Evolutionary conservation across 345 rosid species (phyloP).

Genomic region (Pistacia vera): DNA sequence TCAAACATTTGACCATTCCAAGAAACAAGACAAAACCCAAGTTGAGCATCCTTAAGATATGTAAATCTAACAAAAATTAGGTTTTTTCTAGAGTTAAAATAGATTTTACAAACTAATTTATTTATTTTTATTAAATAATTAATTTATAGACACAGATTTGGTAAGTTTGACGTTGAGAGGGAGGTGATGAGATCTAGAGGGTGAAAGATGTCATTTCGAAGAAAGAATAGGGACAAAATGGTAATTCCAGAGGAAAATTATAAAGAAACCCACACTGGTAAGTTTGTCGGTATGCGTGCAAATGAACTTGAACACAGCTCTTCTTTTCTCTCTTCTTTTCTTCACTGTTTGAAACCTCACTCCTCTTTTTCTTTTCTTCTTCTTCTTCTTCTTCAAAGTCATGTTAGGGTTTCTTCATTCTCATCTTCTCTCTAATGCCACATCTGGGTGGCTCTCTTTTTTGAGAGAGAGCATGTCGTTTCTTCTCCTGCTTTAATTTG

Average conservation of each 20-base stretch:
- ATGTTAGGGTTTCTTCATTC: slow-evolving; percentile 39
- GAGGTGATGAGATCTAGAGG: background rate
- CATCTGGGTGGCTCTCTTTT: slow-evolving; percentile 38
- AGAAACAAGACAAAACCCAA: background rate
- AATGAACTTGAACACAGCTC: slow-evolving; percentile 34
- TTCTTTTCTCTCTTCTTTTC: slow-evolving; percentile 23
- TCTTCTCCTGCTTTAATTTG: background rate
- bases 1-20: background rate
- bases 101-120: too few relatives aligned
- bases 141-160: background rate
- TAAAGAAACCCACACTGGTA: slow-evolving; percentile 30
- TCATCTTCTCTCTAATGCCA: slow-evolving; percentile 36
- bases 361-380: slow-evolving; percentile 25
- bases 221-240: slow-evolving; percentile 39
- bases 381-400: background rate
- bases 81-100: too few relatives aligned
- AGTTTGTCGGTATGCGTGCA: slow-evolving; percentile 86
- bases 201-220: slow-evolving; percentile 46
- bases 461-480: slow-evolving; percentile 40
- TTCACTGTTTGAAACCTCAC: slow-evolving; percentile 40
- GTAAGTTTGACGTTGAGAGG: background rate
- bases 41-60: too few relatives aligned
- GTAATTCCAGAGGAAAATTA: slow-evolving; percentile 45
- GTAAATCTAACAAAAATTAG: too few relatives aligned
- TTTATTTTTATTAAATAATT: too few relatives aligned